A percentile compares a stretch with the other conserved stretches of the same genome.
These are phyloP conservation scores for Tricholoma bakamatsutake DNA, from an alignment of 768 basidiomycete species.

Conservation along the genomic window DNA sequence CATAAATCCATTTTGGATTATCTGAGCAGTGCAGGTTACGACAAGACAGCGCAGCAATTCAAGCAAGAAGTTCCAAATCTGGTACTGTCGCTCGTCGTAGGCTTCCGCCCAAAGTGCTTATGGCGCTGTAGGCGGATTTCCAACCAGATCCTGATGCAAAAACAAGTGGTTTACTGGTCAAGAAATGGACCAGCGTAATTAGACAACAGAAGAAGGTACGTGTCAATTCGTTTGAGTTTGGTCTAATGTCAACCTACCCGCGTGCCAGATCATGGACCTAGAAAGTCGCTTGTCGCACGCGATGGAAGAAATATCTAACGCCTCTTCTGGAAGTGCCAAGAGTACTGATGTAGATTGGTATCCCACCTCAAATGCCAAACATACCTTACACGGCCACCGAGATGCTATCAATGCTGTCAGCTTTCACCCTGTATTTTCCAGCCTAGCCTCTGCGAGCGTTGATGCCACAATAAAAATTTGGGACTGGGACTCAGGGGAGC, in stretches of 20 bases:
- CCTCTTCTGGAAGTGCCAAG: slow-evolving; percentile 5
- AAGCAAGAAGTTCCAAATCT: slow-evolving; percentile 20
- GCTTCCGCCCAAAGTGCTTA: background rate
- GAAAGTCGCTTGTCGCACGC: slow-evolving; percentile 48
- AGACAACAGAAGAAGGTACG: slow-evolving; percentile 75
- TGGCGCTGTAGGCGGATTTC: slow-evolving; percentile 19
- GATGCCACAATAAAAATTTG: slow-evolving; percentile 69
- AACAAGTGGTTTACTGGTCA: slow-evolving; percentile 54
- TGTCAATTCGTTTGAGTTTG: slow-evolving; percentile 1
- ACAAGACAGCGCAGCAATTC: slow-evolving; percentile 27
- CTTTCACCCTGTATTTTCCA: slow-evolving; percentile 68
- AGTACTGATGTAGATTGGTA: slow-evolving; percentile 38
- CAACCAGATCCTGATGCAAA: slow-evolving; percentile 20
- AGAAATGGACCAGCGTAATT: slow-evolving; percentile 84
- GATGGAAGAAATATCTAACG: slow-evolving; percentile 22
- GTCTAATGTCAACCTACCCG: background rate
- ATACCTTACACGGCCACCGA: slow-evolving; percentile 49
- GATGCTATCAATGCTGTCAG: slow-evolving; percentile 51
- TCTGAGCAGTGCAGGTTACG: slow-evolving; percentile 27
- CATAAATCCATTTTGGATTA: slow-evolving; percentile 35
- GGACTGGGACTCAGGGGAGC: slow-evolving; percentile 78
- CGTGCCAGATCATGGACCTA: slow-evolving; percentile 52
- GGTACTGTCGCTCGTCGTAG: slow-evolving; percentile 6
- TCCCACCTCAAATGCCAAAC: slow-evolving; percentile 41
- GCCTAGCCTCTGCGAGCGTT: slow-evolving; percentile 60